Evolutionary conservation across 306 rosid genomes (phyloP).

Genomic region (Pyrus communis): DNA sequence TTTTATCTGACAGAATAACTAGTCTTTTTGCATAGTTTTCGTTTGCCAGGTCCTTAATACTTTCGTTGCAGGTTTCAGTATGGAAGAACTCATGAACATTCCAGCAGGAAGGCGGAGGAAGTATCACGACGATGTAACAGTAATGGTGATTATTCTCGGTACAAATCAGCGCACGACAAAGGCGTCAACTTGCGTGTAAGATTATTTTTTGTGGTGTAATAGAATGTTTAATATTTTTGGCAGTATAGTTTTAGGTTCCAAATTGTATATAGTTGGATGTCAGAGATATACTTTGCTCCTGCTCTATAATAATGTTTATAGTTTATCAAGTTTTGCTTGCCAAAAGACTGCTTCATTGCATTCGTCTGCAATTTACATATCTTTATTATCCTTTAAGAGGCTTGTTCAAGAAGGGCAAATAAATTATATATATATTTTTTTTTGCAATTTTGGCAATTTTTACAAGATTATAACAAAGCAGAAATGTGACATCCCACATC

Average conservation of each 20-base stretch:
- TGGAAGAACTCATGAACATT: conserved; percentile 80
- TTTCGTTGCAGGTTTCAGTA: conserved; percentile 65
- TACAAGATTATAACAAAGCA: no score
- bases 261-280: conserved; percentile 16
- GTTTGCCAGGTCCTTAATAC: background rate
- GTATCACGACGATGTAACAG: conserved; percentile 94
- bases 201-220: conserved; percentile 6
- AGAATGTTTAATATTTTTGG: background rate
- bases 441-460: no score
- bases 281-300: background rate
- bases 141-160: conserved; percentile 80
- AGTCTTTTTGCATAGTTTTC: background rate
- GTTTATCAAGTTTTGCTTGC: conserved; percentile 5
- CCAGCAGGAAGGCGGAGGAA: conserved; percentile 93
- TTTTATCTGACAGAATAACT: background rate
- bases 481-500: no score
- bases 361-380: background rate
- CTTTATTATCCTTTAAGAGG: background rate
- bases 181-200: conserved; percentile 64
- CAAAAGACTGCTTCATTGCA: background rate
- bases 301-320: background rate
- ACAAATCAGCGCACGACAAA: conserved; percentile 82
- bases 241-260: background rate
- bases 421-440: no score
- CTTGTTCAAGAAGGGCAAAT: background rate